These are phyloP conservation scores for Pseudogymnoascus sp. DNA, from an alignment of 2,329 filamentous ascomycete species.

Conservation along the genomic window DNA sequence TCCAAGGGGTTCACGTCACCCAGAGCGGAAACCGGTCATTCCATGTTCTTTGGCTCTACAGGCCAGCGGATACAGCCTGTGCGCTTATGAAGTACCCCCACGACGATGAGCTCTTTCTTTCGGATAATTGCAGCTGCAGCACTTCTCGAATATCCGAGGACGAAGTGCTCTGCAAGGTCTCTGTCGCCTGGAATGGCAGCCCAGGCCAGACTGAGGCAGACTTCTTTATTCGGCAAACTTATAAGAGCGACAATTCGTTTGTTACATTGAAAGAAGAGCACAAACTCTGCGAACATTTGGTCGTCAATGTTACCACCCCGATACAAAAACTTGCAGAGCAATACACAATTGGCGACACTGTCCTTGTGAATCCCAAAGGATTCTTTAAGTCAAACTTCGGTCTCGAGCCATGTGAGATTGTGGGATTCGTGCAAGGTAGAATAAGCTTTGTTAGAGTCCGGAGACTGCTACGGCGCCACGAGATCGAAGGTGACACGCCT, in stretches of 20 bases:
- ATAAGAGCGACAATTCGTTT: conserved; percentile 53
- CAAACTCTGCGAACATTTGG: conserved; percentile 40
- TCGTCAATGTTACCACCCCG: conserved; percentile 15
- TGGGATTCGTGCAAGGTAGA: conserved; percentile 28
- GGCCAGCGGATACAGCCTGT: conserved; percentile 62
- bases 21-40: conserved; percentile 37
- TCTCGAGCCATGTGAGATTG: conserved; percentile 54
- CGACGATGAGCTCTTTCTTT: conserved; percentile 66
- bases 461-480: conserved; percentile 40
- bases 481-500: conserved; percentile 27
- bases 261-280: conserved; percentile 47
- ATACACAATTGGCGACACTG: conserved; percentile 49
- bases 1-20: conserved; percentile 45
- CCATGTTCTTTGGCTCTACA: conserved; percentile 66
- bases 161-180: conserved; percentile 48
- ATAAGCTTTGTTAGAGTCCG: conserved; percentile 37
- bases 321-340: conserved; percentile 15
- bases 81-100: conserved; percentile 59
- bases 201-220: conserved; percentile 30
- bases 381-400: conserved; percentile 34
- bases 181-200: conserved; percentile 47
- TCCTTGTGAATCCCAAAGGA: conserved; percentile 28
- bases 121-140: conserved; percentile 63
- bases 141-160: conserved; percentile 38
- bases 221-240: conserved; percentile 65